These are phyloP conservation scores for Plantago ovata DNA, from an alignment of 257 asterid species.

Conservation along the genomic window DNA sequence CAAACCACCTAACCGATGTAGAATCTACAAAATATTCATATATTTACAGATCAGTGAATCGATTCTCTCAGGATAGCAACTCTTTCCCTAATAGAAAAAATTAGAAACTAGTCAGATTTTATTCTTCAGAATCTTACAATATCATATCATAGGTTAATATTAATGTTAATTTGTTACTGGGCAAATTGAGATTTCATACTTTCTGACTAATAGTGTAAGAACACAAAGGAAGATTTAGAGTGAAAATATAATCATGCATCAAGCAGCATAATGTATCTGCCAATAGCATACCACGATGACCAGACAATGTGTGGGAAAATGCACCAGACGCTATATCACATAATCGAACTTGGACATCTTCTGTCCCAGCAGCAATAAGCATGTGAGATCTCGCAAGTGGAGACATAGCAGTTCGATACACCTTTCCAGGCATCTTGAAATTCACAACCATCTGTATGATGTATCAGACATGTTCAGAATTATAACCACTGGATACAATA, in stretches of 20 bases:
- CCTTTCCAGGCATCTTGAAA: conserved; percentile 99
- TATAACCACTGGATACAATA: conserved; percentile 7
- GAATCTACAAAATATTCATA: no score
- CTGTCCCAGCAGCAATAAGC: conserved; percentile 95
- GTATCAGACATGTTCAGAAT: conserved; percentile 23
- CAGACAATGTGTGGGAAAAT: conserved; percentile 95
- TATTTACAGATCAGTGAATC: no score
- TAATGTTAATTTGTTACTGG: no score
- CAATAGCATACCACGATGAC: conserved; percentile 86
- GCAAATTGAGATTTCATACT: no score
- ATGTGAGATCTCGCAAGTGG: conserved; percentile 80
- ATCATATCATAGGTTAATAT: no score
- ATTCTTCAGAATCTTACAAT: no score
- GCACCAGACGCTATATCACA: conserved; percentile 98
- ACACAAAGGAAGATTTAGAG: no score
- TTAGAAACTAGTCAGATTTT: no score
- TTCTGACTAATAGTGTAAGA: no score
- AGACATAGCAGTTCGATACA: conserved; percentile 88
- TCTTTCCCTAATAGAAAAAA: no score
- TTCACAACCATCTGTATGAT: conserved; percentile 67
- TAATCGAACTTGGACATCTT: conserved; percentile 97
- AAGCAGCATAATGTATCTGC: conserved; percentile 13
- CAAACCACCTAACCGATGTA: no score
- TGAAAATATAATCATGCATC: neutral
- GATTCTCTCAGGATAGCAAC: no score